Evolutionary conservation across 2,329 filamentous ascomycete species (phyloP).

Genomic region (Xylariaceae sp.): DNA sequence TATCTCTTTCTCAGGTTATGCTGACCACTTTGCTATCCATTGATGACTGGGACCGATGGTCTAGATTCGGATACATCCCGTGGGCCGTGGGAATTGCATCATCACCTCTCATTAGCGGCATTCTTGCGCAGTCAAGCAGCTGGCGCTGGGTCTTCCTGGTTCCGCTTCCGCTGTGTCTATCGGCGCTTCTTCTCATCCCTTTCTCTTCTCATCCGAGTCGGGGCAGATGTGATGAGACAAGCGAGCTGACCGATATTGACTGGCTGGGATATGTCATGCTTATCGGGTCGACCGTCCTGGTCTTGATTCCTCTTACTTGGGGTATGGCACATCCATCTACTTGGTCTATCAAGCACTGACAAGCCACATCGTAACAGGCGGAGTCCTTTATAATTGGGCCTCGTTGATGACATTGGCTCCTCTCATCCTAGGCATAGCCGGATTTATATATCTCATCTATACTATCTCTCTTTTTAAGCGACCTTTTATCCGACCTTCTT

Average conservation of each 20-base stretch:
- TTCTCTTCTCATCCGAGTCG: background rate
- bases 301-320: background rate
- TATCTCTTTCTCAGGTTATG: background rate
- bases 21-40: background rate
- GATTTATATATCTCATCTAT: background rate
- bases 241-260: background rate
- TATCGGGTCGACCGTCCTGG: background rate
- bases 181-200: background rate
- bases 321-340: background rate
- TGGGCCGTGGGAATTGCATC: background rate
- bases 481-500: background rate
- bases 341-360: no score
- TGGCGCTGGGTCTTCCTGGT: background rate
- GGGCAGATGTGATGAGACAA: background rate
- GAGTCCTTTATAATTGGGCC: background rate
- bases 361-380: background rate
- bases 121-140: background rate
- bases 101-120: background rate
- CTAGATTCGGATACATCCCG: background rate
- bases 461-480: background rate
- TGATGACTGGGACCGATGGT: background rate
- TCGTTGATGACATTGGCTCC: background rate
- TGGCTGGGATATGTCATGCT: background rate
- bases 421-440: background rate
- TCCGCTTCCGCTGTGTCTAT: background rate